phyloP scores from a whole-genome alignment of 192 early-diverging fungal species.

The Polychytrium aggregatum region DNA sequence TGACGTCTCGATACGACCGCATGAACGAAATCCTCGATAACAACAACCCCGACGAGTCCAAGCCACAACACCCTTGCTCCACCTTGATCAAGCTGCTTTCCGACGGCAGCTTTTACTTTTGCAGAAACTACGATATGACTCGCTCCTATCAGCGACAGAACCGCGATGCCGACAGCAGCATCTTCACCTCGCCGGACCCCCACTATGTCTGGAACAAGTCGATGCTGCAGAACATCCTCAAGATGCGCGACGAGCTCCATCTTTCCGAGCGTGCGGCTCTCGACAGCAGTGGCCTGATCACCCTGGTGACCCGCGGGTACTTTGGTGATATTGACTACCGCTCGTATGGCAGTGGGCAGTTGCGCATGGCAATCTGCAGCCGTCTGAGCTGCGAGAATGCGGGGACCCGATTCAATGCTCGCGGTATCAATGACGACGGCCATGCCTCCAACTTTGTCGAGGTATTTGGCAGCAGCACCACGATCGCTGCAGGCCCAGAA shows the following conservation, averaged over 20 bases:
- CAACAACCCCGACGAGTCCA: no score
- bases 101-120: slow-evolving; percentile 88
- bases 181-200: slow-evolving; percentile 52
- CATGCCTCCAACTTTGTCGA: slow-evolving; percentile 79
- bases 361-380: slow-evolving; percentile 43
- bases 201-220: slow-evolving; percentile 89
- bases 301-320: slow-evolving; percentile 67
- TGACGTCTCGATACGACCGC: no score
- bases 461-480: not conserved
- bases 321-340: slow-evolving; percentile 43
- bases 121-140: slow-evolving; percentile 79
- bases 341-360: no score
- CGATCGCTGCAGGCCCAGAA: not conserved
- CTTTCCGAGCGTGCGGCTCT: slow-evolving; percentile 49
- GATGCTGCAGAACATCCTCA: slow-evolving; percentile 67
- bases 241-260: slow-evolving; percentile 65
- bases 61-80: slow-evolving; percentile 79
- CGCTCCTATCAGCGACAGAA: slow-evolving; percentile 27
- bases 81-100: slow-evolving; percentile 67
- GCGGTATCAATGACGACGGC: slow-evolving; percentile 95
- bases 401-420: slow-evolving; percentile 86
- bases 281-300: slow-evolving; percentile 64
- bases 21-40: no score
- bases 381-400: slow-evolving; percentile 68
- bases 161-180: slow-evolving; percentile 8